Base-by-base conservation (phyloP, 108 stramenopile species). In the Cyclotella cryptica region DNA sequence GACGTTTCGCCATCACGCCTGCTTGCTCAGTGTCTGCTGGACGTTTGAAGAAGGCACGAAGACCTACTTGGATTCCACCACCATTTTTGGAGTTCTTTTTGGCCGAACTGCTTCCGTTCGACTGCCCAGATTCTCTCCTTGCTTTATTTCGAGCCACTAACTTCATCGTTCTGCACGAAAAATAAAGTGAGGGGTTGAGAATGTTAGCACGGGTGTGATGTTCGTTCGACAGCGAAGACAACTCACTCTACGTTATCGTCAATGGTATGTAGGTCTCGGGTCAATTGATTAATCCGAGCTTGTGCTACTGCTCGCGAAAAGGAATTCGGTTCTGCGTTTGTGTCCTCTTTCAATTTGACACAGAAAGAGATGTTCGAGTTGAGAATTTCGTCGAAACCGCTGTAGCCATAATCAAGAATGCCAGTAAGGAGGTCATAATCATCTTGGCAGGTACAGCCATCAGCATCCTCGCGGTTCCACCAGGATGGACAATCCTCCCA, bases 401-500 rank as follows among this genome's bases (percentile, higher is more conserved):
- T 71, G 58, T 86, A 86, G 12, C 86, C 83, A 55, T 69, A 86
- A 47, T 77, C 66, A 26, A 86, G 79, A 44, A 86, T 81, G 22
- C 75, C 83, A 45, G 21, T 22, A 43, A 86, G 79, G 21, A 86
- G 79, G 44, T 80, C 83, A n/a, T 55, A 52, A 24, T 86, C n/a
- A n/a, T n/a, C n/a, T n/a, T n/a, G n/a, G n/a, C n/a, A n/a, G n/a
- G n/a, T n/a, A n/a, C n/a, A n/a, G n/a, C n/a, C 83, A 85, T 86
- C 84, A 35, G 49, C 69, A 22, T 71, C 42, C 14, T 72, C 55
- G 10, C 57, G 58, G 26, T 84, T 84, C 92, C 92, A 93, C 89
- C 92, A 90, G 10, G 52, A 61, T 21, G 92, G 92, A 43, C 77
- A 49, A 59, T 89, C 81, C 24, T 86, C 88, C 92, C 92, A 93